A percentile compares a stretch with the other conserved stretches of the same genome.
These are phyloP conservation scores for Phytopythium cucurbitacearum DNA, from an alignment of 352 stramenopile genomes.

Conservation along the genomic window DNA sequence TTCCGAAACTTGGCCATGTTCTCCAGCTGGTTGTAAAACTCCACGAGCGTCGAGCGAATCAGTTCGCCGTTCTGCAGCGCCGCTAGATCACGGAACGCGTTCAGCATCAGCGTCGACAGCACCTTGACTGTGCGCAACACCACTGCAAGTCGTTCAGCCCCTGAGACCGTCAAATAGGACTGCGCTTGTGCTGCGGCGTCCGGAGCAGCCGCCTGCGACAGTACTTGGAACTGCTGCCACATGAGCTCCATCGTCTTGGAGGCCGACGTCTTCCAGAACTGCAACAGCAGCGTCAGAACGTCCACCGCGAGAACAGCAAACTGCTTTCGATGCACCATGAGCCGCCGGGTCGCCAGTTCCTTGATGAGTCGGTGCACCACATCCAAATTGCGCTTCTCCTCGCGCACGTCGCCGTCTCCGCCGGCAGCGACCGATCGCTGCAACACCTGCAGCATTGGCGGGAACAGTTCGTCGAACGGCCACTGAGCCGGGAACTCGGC, in stretches of 20 bases:
- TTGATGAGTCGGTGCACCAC: constrained; percentile 76
- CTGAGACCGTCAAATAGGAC: constrained; percentile 7
- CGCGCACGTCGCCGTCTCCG: constrained; percentile 4
- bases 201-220: constrained; percentile 1
- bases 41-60: constrained; percentile 49
- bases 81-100: constrained; percentile 64
- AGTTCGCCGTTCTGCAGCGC: constrained; percentile 50
- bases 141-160: constrained; percentile 25
- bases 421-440: constrained; percentile 12
- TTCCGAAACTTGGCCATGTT: constrained; percentile 47
- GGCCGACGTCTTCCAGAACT: constrained; percentile 46
- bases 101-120: constrained; percentile 61
- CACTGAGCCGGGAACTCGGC: constrained; percentile 72
- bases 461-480: constrained; percentile 61
- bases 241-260: constrained; percentile 30
- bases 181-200: constrained; percentile 6
- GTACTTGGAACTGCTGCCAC: constrained; percentile 14
- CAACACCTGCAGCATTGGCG: constrained; percentile 47
- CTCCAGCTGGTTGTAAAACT: constrained; percentile 72
- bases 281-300: constrained; percentile 49
- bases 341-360: constrained; percentile 66
- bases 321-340: constrained; percentile 80
- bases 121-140: constrained; percentile 59
- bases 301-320: constrained; percentile 71
- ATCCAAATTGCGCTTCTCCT: constrained; percentile 40